These are phyloP conservation scores for Lolium multiflorum DNA, from an alignment of 176 grass and related monocot genomes.

Conservation along the genomic window DNA sequence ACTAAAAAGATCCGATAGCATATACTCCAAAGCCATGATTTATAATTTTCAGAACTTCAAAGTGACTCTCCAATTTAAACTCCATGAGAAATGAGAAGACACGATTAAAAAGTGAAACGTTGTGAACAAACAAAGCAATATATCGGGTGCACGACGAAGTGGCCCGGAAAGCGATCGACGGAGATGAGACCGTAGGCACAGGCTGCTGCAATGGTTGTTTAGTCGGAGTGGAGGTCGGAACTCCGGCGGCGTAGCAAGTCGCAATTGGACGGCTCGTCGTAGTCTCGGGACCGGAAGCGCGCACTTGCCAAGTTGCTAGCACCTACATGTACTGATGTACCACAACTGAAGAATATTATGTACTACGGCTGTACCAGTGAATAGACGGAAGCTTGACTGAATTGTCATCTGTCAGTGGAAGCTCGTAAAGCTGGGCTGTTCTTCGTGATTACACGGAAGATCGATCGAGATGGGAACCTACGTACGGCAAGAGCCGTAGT, in stretches of 20 bases:
- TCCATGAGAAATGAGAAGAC: too few species aligned
- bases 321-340: not conserved
- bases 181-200: too few species aligned
- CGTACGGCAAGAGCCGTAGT: not conserved
- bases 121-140: too few species aligned
- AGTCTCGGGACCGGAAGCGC: not conserved
- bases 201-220: too few species aligned
- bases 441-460: not conserved
- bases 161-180: too few species aligned
- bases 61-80: not conserved
- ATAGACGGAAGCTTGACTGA: not conserved
- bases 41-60: not conserved
- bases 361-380: too few species aligned
- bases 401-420: not conserved
- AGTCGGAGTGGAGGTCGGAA: constrained; percentile 23
- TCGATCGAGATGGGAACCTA: too few species aligned
- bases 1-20: not conserved
- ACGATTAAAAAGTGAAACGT: too few species aligned
- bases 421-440: not conserved
- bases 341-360: too few species aligned
- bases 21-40: not conserved
- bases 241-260: constrained; percentile 34
- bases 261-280: constrained; percentile 39
- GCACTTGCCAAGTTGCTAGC: not conserved
- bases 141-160: too few species aligned